These are phyloP conservation scores for Calonectria ilicicola DNA, from an alignment of 2,329 filamentous ascomycete species.

Conservation along the genomic window DNA sequence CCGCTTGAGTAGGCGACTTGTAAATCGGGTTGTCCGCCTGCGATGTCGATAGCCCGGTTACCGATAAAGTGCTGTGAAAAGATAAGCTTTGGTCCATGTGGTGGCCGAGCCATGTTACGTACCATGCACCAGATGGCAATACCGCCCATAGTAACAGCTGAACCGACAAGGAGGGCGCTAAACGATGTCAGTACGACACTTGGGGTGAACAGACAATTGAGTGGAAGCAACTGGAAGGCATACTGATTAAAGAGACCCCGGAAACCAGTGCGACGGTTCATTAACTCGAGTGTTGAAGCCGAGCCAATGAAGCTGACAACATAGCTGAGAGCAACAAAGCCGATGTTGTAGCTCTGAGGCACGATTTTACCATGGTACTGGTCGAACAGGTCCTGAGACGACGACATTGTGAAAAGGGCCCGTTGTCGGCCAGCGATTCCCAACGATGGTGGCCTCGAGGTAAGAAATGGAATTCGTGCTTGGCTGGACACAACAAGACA, in stretches of 20 bases:
- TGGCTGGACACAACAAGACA: not conserved
- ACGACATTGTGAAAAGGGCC: constrained; percentile 33
- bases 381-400: constrained; percentile 48
- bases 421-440: constrained; percentile 23
- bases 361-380: constrained; percentile 60
- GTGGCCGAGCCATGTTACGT: constrained; percentile 31
- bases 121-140: constrained; percentile 81
- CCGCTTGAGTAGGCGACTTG: constrained; percentile 81
- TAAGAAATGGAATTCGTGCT: constrained; percentile 19
- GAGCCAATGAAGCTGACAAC: constrained; percentile 83
- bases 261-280: constrained; percentile 79
- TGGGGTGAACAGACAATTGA: not conserved
- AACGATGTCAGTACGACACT: constrained; percentile 6
- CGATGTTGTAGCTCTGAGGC: constrained; percentile 63
- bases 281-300: constrained; percentile 82
- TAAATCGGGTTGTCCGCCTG: constrained; percentile 68
- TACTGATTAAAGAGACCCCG: constrained; percentile 79
- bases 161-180: constrained; percentile 72
- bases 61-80: constrained; percentile 67
- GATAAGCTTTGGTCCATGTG: constrained; percentile 10
- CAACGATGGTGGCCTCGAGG: constrained; percentile 21
- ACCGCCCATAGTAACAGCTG: constrained; percentile 79
- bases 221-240: constrained; percentile 32
- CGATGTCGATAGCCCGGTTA: constrained; percentile 81
- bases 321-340: constrained; percentile 79